These are phyloP conservation scores for Sporothrix sp. DNA, from an alignment of 2,329 filamentous ascomycete genomes.

Conservation along the genomic window DNA sequence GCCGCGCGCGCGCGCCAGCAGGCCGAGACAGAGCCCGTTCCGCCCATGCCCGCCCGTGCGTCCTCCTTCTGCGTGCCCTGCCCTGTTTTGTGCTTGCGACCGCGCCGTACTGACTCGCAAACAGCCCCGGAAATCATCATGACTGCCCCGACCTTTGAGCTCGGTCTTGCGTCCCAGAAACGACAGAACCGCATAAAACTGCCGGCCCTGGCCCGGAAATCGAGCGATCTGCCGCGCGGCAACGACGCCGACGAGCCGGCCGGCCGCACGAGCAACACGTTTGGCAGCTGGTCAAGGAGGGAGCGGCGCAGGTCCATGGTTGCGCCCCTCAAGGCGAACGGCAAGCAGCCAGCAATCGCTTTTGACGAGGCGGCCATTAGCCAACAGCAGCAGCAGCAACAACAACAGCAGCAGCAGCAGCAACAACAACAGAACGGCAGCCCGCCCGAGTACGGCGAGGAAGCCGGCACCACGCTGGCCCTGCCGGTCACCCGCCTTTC, in stretches of 20 bases:
- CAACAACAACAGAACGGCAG: background rate
- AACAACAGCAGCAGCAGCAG: background rate
- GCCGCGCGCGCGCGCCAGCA: constrained; percentile 66
- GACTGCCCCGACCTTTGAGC: constrained; percentile 70
- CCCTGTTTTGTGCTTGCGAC: background rate
- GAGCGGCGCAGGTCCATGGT: constrained; percentile 33
- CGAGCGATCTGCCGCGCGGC: constrained; percentile 37
- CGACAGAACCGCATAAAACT: constrained; percentile 47
- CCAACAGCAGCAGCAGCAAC: constrained; percentile 14
- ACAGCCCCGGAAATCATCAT: constrained; percentile 72
- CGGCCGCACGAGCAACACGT: constrained; percentile 13
- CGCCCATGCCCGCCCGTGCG: constrained; percentile 51
- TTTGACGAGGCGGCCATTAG: constrained; percentile 50
- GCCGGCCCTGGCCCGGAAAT: constrained; percentile 42
- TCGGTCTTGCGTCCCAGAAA: constrained; percentile 39
- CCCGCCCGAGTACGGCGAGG: constrained; percentile 48
- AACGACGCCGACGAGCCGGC: constrained; percentile 22
- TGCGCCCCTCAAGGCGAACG: constrained; percentile 27
- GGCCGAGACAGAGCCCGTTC: constrained; percentile 40
- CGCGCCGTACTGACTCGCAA: constrained; percentile 6
- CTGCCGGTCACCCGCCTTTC: constrained; percentile 58
- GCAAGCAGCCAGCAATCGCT: constrained; percentile 37
- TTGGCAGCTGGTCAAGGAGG: constrained; percentile 26
- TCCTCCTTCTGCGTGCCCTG: no score
- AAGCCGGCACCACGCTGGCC: constrained; percentile 46